Evolutionary conservation across 805 yeast genomes (phyloP), one percentile per base, ranked within the genome.

Genomic region (Barnettozyma californica): DNA sequence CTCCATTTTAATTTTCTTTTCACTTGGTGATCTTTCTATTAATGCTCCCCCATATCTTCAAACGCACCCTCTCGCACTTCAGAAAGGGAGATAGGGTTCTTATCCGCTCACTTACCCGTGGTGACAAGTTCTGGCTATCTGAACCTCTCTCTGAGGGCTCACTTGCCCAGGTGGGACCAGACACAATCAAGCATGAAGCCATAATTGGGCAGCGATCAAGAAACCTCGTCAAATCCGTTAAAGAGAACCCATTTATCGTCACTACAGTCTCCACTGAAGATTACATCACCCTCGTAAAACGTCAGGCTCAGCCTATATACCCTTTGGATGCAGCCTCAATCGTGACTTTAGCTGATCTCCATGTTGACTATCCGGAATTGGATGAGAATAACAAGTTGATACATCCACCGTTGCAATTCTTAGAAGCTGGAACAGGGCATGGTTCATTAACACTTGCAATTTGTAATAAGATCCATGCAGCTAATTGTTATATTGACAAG

Each of bases 351-450:
- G 73, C 78, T 5, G 81, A 77, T 55, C 50, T 76, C 2, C 75
- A 75, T 51, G 56, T 72, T 7, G 75, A 70, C 35, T 70, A 61
- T 47, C 77, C 77, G 5, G 52, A 55, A 9, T 34, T 63, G 44
- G 49, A 46, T 5, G 40, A 41, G 10, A 41, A 43, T 25, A 43
- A 44, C 13, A 45, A 53, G 38, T 23, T 55, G 21, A 40, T 26
- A 9, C 47, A 33, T 8, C 55, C 61, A 3, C 74, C 75, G 1
- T 46, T 64, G 10, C 77, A 75, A 44, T 69, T 68, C 48, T 58
- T 76, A 18, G 81, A 76, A 53, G 79, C 79, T 1, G 81, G 81
- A 4, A 77, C 81, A 2, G 81, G 81, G 1, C 80, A 76, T 59
- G 81, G 81, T 0, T 75, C 80, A 2, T 55, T 76, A 43, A 64